These are phyloP conservation scores for Linnemannia schmuckeri DNA, from an alignment of 192 early-diverging fungal species.

Conservation along the genomic window DNA sequence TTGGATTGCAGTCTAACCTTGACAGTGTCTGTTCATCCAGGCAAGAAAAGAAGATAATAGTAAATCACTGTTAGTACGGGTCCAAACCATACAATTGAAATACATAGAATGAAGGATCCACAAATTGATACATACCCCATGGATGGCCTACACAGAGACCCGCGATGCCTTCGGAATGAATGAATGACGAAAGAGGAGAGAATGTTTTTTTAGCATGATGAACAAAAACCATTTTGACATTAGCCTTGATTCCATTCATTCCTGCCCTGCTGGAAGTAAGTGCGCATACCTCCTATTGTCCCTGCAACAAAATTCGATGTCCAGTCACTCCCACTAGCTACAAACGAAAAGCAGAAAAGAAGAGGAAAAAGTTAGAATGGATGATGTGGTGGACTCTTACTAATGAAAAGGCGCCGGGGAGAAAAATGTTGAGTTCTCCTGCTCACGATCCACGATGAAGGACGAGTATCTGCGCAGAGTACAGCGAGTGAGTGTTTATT, in stretches of 20 bases:
- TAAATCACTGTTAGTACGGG: background rate
- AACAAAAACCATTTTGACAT: background rate
- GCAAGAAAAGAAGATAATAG: slow-evolving; percentile 17
- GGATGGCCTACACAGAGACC: slow-evolving; percentile 72
- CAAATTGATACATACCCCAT: slow-evolving; percentile 60
- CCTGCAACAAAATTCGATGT: slow-evolving; percentile 54
- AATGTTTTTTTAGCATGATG: background rate
- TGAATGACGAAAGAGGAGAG: background rate
- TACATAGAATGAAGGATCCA: background rate
- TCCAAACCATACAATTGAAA: background rate
- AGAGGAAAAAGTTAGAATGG: background rate
- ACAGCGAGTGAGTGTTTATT: no score
- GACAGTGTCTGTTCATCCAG: slow-evolving; percentile 46
- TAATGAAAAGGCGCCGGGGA: background rate
- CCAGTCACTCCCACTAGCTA: slow-evolving; percentile 45
- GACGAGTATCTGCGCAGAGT: background rate
- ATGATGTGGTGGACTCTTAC: background rate
- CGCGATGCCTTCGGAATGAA: slow-evolving; percentile 59
- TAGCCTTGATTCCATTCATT: background rate
- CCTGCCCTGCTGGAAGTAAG: background rate
- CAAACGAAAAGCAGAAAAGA: slow-evolving; percentile 11
- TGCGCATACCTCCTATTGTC: slow-evolving; percentile 49
- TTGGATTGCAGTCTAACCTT: slow-evolving; percentile 71
- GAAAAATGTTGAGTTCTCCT: background rate
- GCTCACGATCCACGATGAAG: background rate